phyloP scores from a whole-genome alignment of 352 stramenopile genomes.

The Pythium brassicae region DNA sequence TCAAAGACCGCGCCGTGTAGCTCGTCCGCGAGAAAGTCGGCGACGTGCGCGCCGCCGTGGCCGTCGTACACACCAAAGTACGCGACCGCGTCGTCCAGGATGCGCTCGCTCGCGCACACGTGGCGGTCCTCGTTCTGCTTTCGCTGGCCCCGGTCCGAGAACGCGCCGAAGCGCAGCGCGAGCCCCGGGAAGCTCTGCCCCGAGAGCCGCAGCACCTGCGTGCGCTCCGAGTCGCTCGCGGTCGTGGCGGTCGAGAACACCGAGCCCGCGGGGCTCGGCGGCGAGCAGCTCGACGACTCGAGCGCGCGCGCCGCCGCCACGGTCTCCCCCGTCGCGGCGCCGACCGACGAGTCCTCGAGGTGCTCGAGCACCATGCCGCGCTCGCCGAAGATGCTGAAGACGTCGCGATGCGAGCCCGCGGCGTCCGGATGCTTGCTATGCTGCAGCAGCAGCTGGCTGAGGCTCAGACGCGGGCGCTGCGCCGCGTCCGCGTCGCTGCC shows the following conservation, averaged over 20 bases:
- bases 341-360: constrained; percentile 9
- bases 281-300: constrained; percentile 31
- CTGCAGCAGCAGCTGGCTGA: constrained; percentile 50
- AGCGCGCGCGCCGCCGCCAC: constrained; percentile 1
- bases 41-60: constrained; percentile 66
- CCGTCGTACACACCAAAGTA: constrained; percentile 87
- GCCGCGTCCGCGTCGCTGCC: constrained; percentile 15
- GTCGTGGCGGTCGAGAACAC: constrained; percentile 74
- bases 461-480: constrained; percentile 29
- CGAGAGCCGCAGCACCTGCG: constrained; percentile 36
- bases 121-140: constrained; percentile 76
- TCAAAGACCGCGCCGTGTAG: constrained; percentile 60
- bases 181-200: constrained; percentile 55
- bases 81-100: constrained; percentile 56
- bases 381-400: constrained; percentile 85
- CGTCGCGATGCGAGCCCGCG: constrained; percentile 58
- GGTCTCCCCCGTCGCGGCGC: constrained; percentile 10
- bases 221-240: constrained; percentile 71
- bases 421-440: constrained; percentile 43
- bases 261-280: constrained; percentile 50
- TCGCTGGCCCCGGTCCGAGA: constrained; percentile 70
- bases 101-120: constrained; percentile 37
- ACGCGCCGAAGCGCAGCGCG: constrained; percentile 60
- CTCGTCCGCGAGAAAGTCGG: constrained; percentile 56
- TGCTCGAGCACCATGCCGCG: constrained; percentile 65